Base-by-base conservation (phyloP, 2,329 filamentous ascomycete species). In the Arthrobotrys sphaeroides region DNA sequence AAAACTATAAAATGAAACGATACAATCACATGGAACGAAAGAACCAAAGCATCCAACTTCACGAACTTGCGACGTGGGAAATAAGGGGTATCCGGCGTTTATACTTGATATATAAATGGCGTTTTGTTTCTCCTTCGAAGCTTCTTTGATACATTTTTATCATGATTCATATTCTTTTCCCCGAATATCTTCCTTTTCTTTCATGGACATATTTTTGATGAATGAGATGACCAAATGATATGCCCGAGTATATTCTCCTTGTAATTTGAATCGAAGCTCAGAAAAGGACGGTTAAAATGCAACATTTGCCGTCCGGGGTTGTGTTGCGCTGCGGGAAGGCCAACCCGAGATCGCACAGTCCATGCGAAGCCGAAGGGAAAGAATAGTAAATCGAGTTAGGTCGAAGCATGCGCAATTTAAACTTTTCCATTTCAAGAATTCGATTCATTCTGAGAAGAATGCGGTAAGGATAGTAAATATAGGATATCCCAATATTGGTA, bases 301-400 rank as follows among this genome's bases (percentile, higher is more conserved):
- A 62, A 62, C 59, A 49, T 20, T 12, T 20, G 5, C n/a, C 20
- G 5, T 20, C 24, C 36, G 28, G 5, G 22, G 24, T 9, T 33
- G 10, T 51, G 60, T 22, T 42, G 51, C 51, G 60, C 18, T 10
- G 42, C 13, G 10, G 45, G 42, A 20, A 64, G 31, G 5, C 31
- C n/a, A 36, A 64, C 22, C 60, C 43, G 60, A 64, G n/a, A 51
- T 2, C 20, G 60, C 40, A 40, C 18, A 6, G 45, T 42, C 28
- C 6, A 49, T 1, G 43, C 60, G 60, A 64, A 62, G 6, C 38
- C 26, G 59, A 40, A 51, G 18, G 26, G 43, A 51, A 49, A 33
- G 28, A 18, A 20, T n/a, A 49, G 7, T 16, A 20, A 31, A 51
- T 49, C 6, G 43, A 18, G 47, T 12, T 4, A 53, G 33, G 6